Base-by-base conservation (phyloP, 1,284 basidiomycete genomes). In the Serendipita sp. region DNA sequence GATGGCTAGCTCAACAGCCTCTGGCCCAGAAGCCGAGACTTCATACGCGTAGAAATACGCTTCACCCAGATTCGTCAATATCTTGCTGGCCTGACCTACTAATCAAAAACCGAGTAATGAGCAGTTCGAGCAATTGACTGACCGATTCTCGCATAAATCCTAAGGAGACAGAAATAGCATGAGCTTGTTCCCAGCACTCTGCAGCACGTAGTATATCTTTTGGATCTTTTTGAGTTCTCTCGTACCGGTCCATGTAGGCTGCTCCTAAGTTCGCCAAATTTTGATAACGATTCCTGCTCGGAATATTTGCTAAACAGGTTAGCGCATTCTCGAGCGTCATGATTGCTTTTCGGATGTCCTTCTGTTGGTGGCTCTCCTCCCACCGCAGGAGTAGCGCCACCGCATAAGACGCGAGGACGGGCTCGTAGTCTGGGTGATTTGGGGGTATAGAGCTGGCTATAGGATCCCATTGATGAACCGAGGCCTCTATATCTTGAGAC, bases 311-410 rank as follows among this genome's bases (percentile, higher is more conserved):
- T 8, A 58, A 34, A n/a, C 34, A 26, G 5, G 53, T 58, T 10
- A 58, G 26, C 15, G 53, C 53, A 34, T 58, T 58, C 53, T 58
- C 53, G 17, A 58, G 53, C 32, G 53, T 58, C 29, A 58, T 30
- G 8, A 58, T 58, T 8, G 53, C 53, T 26, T 58, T 58, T 26
- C 53, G 26, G 34, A 58, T 35, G 53, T 58, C 53, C 17, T 35
- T 26, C n/a, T 10, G 29, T 10, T 58, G 29, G 53, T 58, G 53
- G 34, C 53, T 58, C 8, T 58, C 29, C 32, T 58, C 53, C 53
- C 53, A 58, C 15, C 53, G 53, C 34, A 58, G 29, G 29, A 58
- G 53, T n/a, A 58, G 17, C n/a, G 53, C 53, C 17, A 58, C 53
- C 17, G 53, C 53, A 58, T 58, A 58, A 4, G 26, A 30, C 4